Evolutionary conservation across 169 alveolate species (phyloP).

Genomic region (Plasmodium vivax): DNA sequence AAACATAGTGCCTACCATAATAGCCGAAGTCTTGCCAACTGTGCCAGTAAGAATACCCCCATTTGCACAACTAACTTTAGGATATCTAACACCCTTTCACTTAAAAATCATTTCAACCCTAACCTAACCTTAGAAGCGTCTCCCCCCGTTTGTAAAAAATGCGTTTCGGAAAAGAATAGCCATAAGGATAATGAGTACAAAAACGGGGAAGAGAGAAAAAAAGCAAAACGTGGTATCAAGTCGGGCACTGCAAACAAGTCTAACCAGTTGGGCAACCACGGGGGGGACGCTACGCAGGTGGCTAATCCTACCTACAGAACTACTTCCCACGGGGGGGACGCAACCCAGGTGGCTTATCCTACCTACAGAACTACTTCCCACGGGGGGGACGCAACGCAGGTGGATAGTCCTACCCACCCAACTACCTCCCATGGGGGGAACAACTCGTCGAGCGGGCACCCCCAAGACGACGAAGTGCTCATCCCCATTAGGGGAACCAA

Average conservation of each 20-base stretch:
- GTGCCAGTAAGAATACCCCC: not conserved
- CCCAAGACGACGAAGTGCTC: not conserved
- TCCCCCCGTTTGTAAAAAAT: not conserved
- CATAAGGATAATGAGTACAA: not conserved
- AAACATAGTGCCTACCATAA: not conserved
- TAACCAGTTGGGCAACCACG: not conserved
- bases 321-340: not conserved
- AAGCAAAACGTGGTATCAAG: not conserved
- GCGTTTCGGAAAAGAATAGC: not conserved
- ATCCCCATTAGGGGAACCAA: not conserved
- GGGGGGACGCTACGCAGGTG: not conserved
- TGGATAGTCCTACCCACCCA: not conserved
- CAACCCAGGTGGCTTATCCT: not conserved
- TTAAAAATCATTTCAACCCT: not conserved
- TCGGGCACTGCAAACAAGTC: not conserved
- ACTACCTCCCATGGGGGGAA: no score
- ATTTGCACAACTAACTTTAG: not conserved
- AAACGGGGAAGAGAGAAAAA: not conserved
- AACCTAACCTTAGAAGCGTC: not conserved
- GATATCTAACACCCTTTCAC: slow-evolving; percentile 8
- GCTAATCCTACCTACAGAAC: not conserved
- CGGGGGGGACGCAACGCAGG: not conserved
- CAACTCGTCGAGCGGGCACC: not conserved
- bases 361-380: not conserved
- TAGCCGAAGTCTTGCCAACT: not conserved